These are phyloP conservation scores for Exophiala calicioides DNA, from an alignment of 2,329 filamentous ascomycete genomes.

Conservation along the genomic window DNA sequence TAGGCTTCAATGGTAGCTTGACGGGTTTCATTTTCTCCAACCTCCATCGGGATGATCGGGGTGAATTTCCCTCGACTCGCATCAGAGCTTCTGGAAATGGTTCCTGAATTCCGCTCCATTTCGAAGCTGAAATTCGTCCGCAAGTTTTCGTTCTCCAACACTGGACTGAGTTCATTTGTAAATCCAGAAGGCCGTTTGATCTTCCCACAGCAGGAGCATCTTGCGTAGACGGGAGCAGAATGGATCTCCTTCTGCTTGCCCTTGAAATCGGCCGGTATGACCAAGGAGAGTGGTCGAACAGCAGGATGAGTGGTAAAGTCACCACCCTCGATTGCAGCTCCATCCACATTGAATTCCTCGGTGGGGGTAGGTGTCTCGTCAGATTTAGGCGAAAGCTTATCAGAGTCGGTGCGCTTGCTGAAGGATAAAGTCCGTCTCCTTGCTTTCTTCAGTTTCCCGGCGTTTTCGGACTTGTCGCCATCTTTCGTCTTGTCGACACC, in stretches of 20 bases:
- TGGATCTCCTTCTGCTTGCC: conserved; percentile 28
- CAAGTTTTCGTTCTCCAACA: conserved; percentile 31
- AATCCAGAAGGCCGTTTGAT: conserved; percentile 25
- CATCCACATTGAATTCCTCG: conserved; percentile 12
- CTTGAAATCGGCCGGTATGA: conserved; percentile 22
- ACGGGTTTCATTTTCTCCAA: conserved; percentile 24
- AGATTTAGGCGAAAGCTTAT: conserved; percentile 1
- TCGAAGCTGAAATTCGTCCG: conserved; percentile 32
- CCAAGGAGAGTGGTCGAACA: conserved; percentile 24
- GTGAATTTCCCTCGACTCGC: conserved; percentile 22
- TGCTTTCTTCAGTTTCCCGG: conserved; percentile 17
- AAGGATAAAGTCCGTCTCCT: conserved; percentile 22
- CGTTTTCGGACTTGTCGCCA: conserved; percentile 9
- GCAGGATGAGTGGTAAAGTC: conserved; percentile 23
- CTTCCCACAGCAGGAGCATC: conserved; percentile 31
- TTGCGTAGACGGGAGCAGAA: conserved; percentile 23
- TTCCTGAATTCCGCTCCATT: conserved; percentile 20
- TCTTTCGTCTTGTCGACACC: conserved; percentile 17
- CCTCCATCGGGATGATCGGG: conserved; percentile 29
- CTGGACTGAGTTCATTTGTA: conserved; percentile 27
- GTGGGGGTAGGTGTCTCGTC: not conserved
- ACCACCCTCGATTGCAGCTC: conserved; percentile 9
- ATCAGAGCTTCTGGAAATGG: conserved; percentile 21
- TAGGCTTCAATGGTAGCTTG: conserved; percentile 28
- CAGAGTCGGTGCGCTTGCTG: conserved; percentile 2